A percentile compares a stretch with the other conserved stretches of the same genome.
phyloP scores from a whole-genome alignment of 192 early-diverging fungal species.

The Coemansia sp. region DNA sequence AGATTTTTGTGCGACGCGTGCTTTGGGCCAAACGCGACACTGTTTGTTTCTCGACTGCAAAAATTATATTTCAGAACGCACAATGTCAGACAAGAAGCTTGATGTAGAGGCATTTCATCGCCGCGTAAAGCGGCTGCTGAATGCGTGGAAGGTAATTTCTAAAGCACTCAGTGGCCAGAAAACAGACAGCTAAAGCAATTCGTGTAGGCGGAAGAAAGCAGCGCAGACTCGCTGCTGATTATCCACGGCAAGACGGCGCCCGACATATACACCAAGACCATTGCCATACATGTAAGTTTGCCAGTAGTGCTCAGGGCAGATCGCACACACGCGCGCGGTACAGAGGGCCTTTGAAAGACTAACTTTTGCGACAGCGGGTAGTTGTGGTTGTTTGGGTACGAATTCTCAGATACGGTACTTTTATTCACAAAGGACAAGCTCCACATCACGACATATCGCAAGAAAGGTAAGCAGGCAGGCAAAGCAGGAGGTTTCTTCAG shows the following conservation, averaged over 20 bases:
- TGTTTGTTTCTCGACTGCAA: constrained; percentile 1
- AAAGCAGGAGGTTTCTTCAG: constrained; percentile 47
- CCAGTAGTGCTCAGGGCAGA: background rate
- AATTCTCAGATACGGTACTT: constrained; percentile 84
- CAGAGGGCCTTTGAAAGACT: background rate
- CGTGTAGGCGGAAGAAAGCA: constrained; percentile 9
- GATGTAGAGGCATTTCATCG: constrained; percentile 43
- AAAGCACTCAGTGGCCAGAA: background rate
- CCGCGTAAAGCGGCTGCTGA: constrained; percentile 37
- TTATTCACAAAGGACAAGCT: constrained; percentile 72
- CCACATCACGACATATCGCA: constrained; percentile 73
- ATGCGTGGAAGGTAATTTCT: constrained; percentile 29
- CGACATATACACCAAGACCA: constrained; percentile 42
- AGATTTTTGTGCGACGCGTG: too few relatives aligned
- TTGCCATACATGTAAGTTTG: constrained; percentile 58
- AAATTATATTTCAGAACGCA: constrained; percentile 2
- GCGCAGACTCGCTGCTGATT: constrained; percentile 35
- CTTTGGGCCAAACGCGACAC: background rate
- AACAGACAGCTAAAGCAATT: background rate
- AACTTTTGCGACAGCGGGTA: constrained; percentile 37
- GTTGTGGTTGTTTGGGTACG: constrained; percentile 91
- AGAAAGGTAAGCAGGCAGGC: constrained; percentile 68
- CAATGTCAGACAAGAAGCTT: constrained; percentile 48
- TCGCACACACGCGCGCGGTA: background rate
- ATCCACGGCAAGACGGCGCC: constrained; percentile 39